Percentiles rank a stretch among this genome's conserved stretches.
Conservation (phyloP, 2,329 filamentous ascomycete genomes). For the Claviceps monticola region DNA sequence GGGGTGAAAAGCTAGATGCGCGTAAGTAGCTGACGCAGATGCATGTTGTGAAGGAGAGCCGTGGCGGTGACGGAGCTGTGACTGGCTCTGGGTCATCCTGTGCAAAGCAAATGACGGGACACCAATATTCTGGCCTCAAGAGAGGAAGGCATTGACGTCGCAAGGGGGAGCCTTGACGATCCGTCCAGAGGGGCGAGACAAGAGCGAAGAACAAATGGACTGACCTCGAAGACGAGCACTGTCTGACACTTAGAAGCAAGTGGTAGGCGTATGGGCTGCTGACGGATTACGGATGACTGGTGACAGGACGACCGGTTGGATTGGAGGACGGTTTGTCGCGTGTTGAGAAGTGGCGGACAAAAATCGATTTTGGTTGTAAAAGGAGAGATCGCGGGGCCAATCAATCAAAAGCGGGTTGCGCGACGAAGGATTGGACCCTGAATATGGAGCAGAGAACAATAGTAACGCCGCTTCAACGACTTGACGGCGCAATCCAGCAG, state of each 20-base stretch:
- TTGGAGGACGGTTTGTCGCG: neutral
- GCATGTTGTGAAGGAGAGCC: neutral
- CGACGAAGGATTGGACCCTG: neutral
- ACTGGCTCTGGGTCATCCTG: neutral
- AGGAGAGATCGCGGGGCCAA: constrained; percentile 6
- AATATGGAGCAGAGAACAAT: constrained; percentile 1
- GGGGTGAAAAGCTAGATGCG: constrained; percentile 2
- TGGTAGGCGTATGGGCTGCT: neutral
- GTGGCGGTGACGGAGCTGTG: neutral
- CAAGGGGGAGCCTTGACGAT: neutral
- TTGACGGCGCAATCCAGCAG: neutral
- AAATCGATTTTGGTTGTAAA: constrained; percentile 4
- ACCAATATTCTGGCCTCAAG: neutral
- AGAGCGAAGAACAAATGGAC: neutral
- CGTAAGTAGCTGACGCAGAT: constrained; percentile 1
- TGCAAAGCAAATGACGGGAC: neutral
- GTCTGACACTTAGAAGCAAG: neutral
- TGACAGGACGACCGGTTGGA: neutral
- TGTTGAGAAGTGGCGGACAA: constrained; percentile 4
- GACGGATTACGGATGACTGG: neutral
- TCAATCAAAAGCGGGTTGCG: constrained; percentile 1
- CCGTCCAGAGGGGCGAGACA: neutral
- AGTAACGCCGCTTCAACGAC: neutral
- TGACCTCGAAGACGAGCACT: constrained; percentile 1
- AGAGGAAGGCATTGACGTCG: neutral